These are phyloP conservation scores for Mycena amicta DNA, from an alignment of 768 basidiomycete genomes.

Conservation along the genomic window DNA sequence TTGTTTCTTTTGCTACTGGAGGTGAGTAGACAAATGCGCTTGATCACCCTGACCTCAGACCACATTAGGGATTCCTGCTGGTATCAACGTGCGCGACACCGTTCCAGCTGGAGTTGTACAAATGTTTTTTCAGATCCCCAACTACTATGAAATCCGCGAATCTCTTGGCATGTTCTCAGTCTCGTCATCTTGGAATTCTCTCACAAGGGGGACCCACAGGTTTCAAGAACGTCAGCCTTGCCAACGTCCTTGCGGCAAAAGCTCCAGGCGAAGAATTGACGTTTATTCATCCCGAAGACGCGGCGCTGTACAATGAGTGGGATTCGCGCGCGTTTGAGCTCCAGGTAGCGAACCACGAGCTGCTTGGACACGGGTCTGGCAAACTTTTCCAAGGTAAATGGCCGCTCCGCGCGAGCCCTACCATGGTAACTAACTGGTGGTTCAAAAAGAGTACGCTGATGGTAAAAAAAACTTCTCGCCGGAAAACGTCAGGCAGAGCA, in stretches of 20 bases:
- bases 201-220: too few species aligned
- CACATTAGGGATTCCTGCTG: conserved; percentile 72
- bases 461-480: conserved; percentile 85
- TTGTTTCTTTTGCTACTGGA: conserved; percentile 81
- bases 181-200: too few species aligned
- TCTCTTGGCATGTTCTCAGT: conserved; percentile 35
- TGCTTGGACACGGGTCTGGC: conserved; percentile 85
- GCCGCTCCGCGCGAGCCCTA: neutral
- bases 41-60: neutral
- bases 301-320: conserved; percentile 75
- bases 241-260: conserved; percentile 25
- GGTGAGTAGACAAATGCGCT: conserved; percentile 51
- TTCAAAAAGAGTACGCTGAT: conserved; percentile 54
- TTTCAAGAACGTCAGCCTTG: conserved; percentile 89
- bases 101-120: too few species aligned
- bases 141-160: conserved; percentile 85
- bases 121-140: conserved; percentile 70
- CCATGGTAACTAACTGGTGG: neutral
- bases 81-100: conserved; percentile 73
- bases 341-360: conserved; percentile 89
- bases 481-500: conserved; percentile 45
- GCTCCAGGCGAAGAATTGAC: conserved; percentile 65
- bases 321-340: conserved; percentile 80
- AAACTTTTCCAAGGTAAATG: conserved; percentile 62
- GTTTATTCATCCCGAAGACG: conserved; percentile 81